Conservation (phyloP, 2,329 filamentous ascomycete genomes). For the Eurotiales sp. region DNA sequence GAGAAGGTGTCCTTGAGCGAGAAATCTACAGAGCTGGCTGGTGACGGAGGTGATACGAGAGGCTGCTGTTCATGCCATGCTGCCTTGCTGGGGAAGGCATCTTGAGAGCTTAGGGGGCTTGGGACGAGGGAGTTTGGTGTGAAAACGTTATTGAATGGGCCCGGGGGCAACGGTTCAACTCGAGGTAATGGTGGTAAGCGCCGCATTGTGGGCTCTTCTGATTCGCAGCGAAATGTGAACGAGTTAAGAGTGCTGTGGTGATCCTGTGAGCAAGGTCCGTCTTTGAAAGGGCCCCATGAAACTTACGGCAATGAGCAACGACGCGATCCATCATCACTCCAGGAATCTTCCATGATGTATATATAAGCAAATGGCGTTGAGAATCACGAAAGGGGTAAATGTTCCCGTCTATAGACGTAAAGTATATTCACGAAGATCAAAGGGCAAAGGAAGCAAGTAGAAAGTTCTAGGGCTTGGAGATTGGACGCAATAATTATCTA, state of each 20-base stretch:
- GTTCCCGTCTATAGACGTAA: background rate
- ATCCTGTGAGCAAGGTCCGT: background rate
- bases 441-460: conserved; percentile 3
- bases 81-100: conserved; percentile 30
- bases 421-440: conserved; percentile 3
- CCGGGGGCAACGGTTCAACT: conserved; percentile 34
- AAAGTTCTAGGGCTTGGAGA: conserved; percentile 9
- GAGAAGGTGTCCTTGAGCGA: conserved; percentile 33
- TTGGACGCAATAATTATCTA: background rate
- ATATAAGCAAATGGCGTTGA: background rate
- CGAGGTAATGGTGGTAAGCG: conserved; percentile 36
- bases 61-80: conserved; percentile 28
- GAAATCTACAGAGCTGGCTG: conserved; percentile 35
- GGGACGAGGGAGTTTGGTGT: conserved; percentile 26
- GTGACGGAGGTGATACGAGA: conserved; percentile 31
- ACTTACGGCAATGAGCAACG: conserved; percentile 37
- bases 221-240: conserved; percentile 19
- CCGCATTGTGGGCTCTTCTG: conserved; percentile 30
- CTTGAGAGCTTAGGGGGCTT: conserved; percentile 32
- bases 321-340: conserved; percentile 25
- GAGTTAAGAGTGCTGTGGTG: conserved; percentile 22
- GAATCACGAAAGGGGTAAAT: background rate
- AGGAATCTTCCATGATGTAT: conserved; percentile 31
- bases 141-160: conserved; percentile 37
- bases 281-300: conserved; percentile 1